phyloP scores from a whole-genome alignment of 306 rosid genomes.

The Dalbergia oliveri region DNA sequence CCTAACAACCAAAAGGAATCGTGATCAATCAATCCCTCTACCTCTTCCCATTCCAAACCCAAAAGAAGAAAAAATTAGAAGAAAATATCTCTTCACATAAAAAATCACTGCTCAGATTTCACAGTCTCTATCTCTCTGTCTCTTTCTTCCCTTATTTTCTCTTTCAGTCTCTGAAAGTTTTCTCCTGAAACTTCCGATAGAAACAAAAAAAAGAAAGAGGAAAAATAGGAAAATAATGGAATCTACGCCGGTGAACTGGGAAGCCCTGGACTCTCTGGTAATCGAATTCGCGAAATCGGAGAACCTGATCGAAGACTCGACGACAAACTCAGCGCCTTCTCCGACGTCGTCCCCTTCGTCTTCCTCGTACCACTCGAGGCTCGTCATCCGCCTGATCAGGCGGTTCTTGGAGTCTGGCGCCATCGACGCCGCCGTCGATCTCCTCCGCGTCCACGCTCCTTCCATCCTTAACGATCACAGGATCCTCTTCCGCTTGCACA shows the following conservation, averaged over 20 bases:
- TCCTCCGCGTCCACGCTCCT: conserved; percentile 87
- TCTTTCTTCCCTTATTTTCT: too few species aligned
- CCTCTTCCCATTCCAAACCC: conserved; percentile 27
- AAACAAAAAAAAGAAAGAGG: background rate
- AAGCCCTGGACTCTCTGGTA: conserved; percentile 81
- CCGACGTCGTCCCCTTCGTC: conserved; percentile 73
- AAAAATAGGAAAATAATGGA: conserved; percentile 58
- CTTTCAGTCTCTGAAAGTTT: conserved; percentile 2
- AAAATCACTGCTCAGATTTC: conserved; percentile 24
- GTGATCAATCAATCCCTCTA: background rate
- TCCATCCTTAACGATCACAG: conserved; percentile 81
- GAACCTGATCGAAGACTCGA: conserved; percentile 77
- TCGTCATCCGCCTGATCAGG: conserved; percentile 86
- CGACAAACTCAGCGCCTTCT: conserved; percentile 37
- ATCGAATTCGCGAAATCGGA: conserved; percentile 95
- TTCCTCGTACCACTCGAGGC: conserved; percentile 82
- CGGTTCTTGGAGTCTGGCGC: conserved; percentile 75
- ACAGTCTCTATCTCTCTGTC: background rate
- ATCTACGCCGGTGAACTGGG: conserved; percentile 88
- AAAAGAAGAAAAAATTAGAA: background rate
- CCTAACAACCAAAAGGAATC: background rate
- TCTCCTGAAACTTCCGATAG: conserved; percentile 33
- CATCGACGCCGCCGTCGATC: conserved; percentile 72
- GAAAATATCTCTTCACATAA: conserved; percentile 4
- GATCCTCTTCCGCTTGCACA: conserved; percentile 92